phyloP scores from a whole-genome alignment of 1,284 basidiomycete genomes.

The Hemileia vastatrix region DNA sequence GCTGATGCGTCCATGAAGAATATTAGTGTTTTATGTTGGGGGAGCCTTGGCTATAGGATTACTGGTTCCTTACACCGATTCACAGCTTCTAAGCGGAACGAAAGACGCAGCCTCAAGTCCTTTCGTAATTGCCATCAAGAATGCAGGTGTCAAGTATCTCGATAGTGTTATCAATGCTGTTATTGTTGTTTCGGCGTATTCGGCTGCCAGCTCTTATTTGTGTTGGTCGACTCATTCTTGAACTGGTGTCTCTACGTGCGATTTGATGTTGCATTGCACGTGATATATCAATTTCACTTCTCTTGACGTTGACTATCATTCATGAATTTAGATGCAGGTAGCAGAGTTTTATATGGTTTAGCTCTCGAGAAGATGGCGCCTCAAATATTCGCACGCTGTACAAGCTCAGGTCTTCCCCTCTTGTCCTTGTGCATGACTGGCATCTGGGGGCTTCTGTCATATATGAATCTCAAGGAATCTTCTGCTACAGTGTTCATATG shows the following conservation, averaged over 20 bases:
- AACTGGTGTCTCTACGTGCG: background rate
- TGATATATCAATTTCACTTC: background rate
- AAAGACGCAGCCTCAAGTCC: slow-evolving; percentile 27
- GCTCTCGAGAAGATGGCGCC: slow-evolving; percentile 33
- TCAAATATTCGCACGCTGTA: slow-evolving; percentile 26
- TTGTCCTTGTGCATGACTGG: slow-evolving; percentile 27
- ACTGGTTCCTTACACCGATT: slow-evolving; percentile 33
- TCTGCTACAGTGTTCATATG: slow-evolving; percentile 5
- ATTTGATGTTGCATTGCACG: too few species aligned
- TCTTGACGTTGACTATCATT: background rate
- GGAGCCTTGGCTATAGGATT: slow-evolving; percentile 37
- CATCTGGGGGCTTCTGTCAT: slow-evolving; percentile 4
- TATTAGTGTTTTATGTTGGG: slow-evolving; percentile 38
- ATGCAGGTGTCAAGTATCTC: background rate
- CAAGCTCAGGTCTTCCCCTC: slow-evolving; percentile 33
- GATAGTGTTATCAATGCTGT: slow-evolving; percentile 7
- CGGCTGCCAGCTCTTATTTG: slow-evolving; percentile 3
- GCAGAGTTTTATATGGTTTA: slow-evolving; percentile 36
- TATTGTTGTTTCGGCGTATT: slow-evolving; percentile 2
- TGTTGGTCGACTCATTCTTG: background rate
- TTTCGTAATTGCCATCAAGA: slow-evolving; percentile 36
- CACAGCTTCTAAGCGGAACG: slow-evolving; percentile 24
- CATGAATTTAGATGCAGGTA: slow-evolving; percentile 36
- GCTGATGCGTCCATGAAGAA: too few species aligned
- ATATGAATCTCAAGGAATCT: background rate